Conservation (phyloP, 2,329 filamentous ascomycete genomes). For the Alternaria ventricosa region DNA sequence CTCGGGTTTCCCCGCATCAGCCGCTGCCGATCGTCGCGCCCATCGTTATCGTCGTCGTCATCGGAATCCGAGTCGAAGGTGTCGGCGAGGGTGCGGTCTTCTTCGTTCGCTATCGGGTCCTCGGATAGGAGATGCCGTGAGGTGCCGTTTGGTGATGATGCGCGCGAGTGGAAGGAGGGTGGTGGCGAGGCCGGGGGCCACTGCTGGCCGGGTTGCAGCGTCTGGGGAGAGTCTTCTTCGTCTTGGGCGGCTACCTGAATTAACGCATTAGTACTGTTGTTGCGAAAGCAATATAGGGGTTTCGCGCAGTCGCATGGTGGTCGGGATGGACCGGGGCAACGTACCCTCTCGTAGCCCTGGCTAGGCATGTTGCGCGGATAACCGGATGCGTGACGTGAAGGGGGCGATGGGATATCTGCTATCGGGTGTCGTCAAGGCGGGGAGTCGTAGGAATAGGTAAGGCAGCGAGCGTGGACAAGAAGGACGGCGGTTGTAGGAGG, state of each 20-base stretch:
- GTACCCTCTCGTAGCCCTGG: constrained; percentile 58
- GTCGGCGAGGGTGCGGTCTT: constrained; percentile 85
- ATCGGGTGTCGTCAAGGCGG: background rate
- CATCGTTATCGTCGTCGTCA: constrained; percentile 67
- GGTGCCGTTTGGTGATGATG: constrained; percentile 67
- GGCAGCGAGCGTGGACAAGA: constrained; percentile 11
- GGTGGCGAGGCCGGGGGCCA: constrained; percentile 57
- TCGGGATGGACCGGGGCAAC: constrained; percentile 29
- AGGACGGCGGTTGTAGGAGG: constrained; percentile 9
- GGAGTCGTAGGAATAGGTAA: background rate
- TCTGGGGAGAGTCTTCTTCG: constrained; percentile 48
- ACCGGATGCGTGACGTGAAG: constrained; percentile 7
- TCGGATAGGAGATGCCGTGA: constrained; percentile 61
- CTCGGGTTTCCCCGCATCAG: constrained; percentile 73
- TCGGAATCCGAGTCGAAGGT: constrained; percentile 84
- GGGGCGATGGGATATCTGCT: background rate
- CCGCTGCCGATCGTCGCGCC: constrained; percentile 82
- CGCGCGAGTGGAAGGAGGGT: constrained; percentile 87
- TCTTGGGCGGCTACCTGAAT: constrained; percentile 53
- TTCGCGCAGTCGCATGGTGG: constrained; percentile 17
- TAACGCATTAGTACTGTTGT: constrained; percentile 21
- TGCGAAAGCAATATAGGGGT: constrained; percentile 5
- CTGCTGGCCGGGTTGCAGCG: constrained; percentile 32
- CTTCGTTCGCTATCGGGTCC: constrained; percentile 60
- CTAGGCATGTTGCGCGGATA: constrained; percentile 49